Percentiles rank a stretch among this genome's conserved stretches.
Conservation (phyloP, 2,329 filamentous ascomycete species). For the Neofusicoccum sp. region DNA sequence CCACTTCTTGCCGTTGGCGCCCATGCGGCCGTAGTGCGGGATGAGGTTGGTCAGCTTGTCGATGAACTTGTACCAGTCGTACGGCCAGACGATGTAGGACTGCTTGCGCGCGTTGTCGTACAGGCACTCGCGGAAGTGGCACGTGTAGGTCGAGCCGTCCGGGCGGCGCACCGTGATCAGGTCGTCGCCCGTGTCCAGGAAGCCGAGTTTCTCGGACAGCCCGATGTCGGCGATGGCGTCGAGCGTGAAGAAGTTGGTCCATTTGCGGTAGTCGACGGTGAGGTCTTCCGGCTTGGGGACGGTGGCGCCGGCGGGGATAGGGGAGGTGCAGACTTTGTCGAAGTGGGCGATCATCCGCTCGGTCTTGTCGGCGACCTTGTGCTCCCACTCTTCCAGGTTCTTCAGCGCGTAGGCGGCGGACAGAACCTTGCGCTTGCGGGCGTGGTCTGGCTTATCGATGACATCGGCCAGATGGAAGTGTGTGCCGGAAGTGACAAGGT, state of each 20-base stretch:
- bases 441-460: slow-evolving; percentile 29
- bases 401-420: slow-evolving; percentile 24
- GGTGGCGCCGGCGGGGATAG: slow-evolving; percentile 26
- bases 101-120: slow-evolving; percentile 53
- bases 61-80: slow-evolving; percentile 51
- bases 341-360: slow-evolving; percentile 38
- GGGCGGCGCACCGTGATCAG: slow-evolving; percentile 42
- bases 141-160: slow-evolving; percentile 48
- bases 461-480: slow-evolving; percentile 51
- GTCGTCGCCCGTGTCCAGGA: slow-evolving; percentile 52
- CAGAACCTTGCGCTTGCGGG: slow-evolving; percentile 23
- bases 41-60: slow-evolving; percentile 49
- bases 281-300: slow-evolving; percentile 38
- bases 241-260: slow-evolving; percentile 57
- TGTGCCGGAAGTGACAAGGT: slow-evolving; percentile 42
- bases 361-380: slow-evolving; percentile 21
- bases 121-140: slow-evolving; percentile 51
- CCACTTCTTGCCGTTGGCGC: slow-evolving; percentile 8
- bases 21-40: slow-evolving; percentile 40
- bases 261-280: slow-evolving; percentile 52
- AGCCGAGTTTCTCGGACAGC: slow-evolving; percentile 50
- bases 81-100: slow-evolving; percentile 51
- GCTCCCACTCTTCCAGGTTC: slow-evolving; percentile 23
- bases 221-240: slow-evolving; percentile 59
- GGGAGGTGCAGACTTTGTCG: slow-evolving; percentile 43